phyloP scores from a whole-genome alignment of 2,329 filamentous ascomycete species.

The Apiospora phragmitis region DNA sequence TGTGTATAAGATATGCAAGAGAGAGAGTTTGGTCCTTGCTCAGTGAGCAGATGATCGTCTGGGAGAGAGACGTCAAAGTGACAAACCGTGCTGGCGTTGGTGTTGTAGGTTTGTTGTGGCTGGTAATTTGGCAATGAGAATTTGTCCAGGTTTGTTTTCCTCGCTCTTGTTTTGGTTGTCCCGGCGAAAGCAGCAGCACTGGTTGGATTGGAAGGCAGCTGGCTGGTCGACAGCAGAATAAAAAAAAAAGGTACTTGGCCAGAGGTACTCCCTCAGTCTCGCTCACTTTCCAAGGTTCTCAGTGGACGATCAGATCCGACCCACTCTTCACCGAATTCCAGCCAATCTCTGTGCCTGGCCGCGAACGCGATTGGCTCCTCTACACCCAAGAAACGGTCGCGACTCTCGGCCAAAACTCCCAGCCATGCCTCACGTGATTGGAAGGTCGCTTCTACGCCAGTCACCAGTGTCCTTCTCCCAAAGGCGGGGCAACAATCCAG shows the following conservation, averaged over 20 bases:
- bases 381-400: slow-evolving; percentile 1
- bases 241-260: not conserved
- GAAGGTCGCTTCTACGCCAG: not conserved
- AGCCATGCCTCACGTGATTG: not conserved
- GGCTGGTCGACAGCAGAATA: not conserved
- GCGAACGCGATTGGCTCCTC: slow-evolving; percentile 5
- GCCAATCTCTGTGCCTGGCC: not conserved
- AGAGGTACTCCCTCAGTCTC: not conserved
- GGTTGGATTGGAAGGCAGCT: not conserved
- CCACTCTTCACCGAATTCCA: not conserved
- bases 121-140: slow-evolving; percentile 8
- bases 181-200: slow-evolving; percentile 2
- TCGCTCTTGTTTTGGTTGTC: slow-evolving; percentile 10
- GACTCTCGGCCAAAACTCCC: not conserved
- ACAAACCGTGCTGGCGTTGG: slow-evolving; percentile 6
- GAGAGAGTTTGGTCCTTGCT: slow-evolving; percentile 2
- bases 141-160: slow-evolving; percentile 12
- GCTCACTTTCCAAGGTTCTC: too few species aligned
- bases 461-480: not conserved
- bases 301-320: not conserved
- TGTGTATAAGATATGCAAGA: not conserved
- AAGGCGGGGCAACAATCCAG: not conserved
- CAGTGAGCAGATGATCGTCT: not conserved
- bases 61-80: slow-evolving; percentile 5
- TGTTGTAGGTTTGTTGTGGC: slow-evolving; percentile 10